phyloP scores from a whole-genome alignment of 495 filamentous ascomycete genomes.

The Daldinia concentrica region DNA sequence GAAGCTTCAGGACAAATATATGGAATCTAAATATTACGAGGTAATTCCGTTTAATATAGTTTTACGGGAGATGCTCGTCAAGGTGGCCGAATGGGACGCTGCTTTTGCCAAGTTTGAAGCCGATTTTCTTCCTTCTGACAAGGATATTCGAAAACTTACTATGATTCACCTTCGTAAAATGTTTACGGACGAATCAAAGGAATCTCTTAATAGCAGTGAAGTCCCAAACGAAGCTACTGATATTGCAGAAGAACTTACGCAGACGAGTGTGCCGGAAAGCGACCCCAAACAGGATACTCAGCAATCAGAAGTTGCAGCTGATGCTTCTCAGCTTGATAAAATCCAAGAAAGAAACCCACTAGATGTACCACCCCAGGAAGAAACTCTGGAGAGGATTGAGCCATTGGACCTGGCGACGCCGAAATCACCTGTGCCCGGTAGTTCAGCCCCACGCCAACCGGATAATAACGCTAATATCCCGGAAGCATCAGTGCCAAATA shows the following conservation, averaged over 20 bases:
- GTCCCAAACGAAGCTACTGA: constrained; percentile 52
- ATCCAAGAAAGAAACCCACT: constrained; percentile 31
- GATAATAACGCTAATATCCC: constrained; percentile 14
- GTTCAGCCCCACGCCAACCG: constrained; percentile 22
- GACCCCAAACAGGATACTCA: constrained; percentile 45
- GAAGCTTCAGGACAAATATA: constrained; percentile 89
- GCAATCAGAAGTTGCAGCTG: constrained; percentile 23
- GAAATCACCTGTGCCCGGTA: constrained; percentile 37
- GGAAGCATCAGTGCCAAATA: constrained; percentile 11
- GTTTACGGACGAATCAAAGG: constrained; percentile 84
- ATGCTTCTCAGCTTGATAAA: constrained; percentile 25
- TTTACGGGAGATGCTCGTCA: constrained; percentile 88
- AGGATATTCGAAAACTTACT: constrained; percentile 92
- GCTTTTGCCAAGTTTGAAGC: constrained; percentile 89
- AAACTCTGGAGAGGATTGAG: constrained; percentile 64
- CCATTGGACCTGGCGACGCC: constrained; percentile 78
- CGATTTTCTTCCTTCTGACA: constrained; percentile 95
- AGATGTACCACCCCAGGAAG: constrained; percentile 35
- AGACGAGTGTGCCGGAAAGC: constrained; percentile 44
- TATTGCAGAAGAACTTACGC: constrained; percentile 52
- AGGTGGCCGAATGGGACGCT: constrained; percentile 91
- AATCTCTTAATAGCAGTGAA: constrained; percentile 73
- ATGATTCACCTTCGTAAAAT: constrained; percentile 93
- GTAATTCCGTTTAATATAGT: constrained; percentile 91
- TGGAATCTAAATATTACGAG: constrained; percentile 93